phyloP scores from a whole-genome alignment of 495 filamentous ascomycete genomes.

The Amniculicola lignicola region DNA sequence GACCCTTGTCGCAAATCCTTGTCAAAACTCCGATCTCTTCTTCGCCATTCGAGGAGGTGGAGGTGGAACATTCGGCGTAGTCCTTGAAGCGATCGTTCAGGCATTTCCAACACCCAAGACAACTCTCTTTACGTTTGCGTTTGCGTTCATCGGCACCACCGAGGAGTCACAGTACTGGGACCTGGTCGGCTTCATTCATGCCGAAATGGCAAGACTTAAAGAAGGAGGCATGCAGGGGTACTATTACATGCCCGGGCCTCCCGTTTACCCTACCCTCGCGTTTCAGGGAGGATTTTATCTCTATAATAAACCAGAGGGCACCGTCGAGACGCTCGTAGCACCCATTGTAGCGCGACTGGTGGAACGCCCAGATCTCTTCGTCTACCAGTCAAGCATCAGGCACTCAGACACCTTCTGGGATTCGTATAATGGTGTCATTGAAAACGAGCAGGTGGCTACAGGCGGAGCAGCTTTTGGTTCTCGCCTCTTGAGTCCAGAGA shows the following conservation, averaged over 20 bases:
- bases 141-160: constrained; percentile 5
- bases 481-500: constrained; percentile 14
- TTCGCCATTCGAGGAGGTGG: constrained; percentile 31
- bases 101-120: constrained; percentile 20
- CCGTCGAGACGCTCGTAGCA: constrained; percentile 14
- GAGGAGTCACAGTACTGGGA: constrained; percentile 24
- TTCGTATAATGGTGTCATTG: not conserved
- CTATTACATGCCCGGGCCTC: constrained; percentile 27
- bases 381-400: constrained; percentile 4
- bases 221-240: constrained; percentile 31
- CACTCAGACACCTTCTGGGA: constrained; percentile 12
- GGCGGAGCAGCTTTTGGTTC: constrained; percentile 19
- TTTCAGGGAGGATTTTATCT: constrained; percentile 20
- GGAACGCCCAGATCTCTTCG: not conserved
- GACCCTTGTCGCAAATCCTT: constrained; percentile 15
- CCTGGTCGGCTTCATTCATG: constrained; percentile 21
- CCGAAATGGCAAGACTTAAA: constrained; percentile 21
- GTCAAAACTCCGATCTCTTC: constrained; percentile 28
- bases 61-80: constrained; percentile 29
- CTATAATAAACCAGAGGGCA: constrained; percentile 26
- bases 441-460: constrained; percentile 23
- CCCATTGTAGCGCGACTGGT: constrained; percentile 14
- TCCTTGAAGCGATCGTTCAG: constrained; percentile 24
- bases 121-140: not conserved
- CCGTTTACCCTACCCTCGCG: constrained; percentile 3